Evolutionary conservation across 768 basidiomycete genomes (phyloP).

Genomic region (Rhizopogon salebrosus): DNA sequence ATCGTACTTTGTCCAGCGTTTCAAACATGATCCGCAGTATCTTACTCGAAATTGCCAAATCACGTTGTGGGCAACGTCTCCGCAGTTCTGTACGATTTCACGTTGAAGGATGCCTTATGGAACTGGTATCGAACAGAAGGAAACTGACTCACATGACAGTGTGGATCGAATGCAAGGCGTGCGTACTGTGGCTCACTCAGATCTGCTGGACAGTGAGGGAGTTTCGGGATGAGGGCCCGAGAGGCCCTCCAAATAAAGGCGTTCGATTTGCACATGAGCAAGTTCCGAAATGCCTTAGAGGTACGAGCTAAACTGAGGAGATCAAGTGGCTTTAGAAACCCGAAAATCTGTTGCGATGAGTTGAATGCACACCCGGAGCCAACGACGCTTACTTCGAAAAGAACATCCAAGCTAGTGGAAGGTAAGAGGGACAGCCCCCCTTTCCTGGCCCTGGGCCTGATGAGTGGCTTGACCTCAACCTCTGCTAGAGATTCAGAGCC

Average conservation of each 20-base stretch:
- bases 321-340: constrained; percentile 38
- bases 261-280: constrained; percentile 31
- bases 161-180: constrained; percentile 41
- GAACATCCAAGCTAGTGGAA: constrained; percentile 25
- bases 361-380: neutral
- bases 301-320: constrained; percentile 41
- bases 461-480: neutral
- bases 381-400: constrained; percentile 19
- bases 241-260: constrained; percentile 29
- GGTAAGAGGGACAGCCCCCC: constrained; percentile 26
- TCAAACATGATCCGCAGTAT: constrained; percentile 16
- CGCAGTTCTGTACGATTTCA: constrained; percentile 16
- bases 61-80: constrained; percentile 19
- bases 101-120: neutral
- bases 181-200: constrained; percentile 47
- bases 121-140: neutral
- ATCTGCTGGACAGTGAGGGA: constrained; percentile 43
- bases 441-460: neutral
- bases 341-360: constrained; percentile 32
- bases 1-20: constrained; percentile 19
- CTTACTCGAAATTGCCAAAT: constrained; percentile 30
- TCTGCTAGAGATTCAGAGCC: neutral
- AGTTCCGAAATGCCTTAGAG: constrained; percentile 32
- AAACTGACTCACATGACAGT: constrained; percentile 23
- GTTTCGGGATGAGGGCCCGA: constrained; percentile 28